Conservation (phyloP, 441 rosid genomes). For the Gossypium davidsonii region DNA sequence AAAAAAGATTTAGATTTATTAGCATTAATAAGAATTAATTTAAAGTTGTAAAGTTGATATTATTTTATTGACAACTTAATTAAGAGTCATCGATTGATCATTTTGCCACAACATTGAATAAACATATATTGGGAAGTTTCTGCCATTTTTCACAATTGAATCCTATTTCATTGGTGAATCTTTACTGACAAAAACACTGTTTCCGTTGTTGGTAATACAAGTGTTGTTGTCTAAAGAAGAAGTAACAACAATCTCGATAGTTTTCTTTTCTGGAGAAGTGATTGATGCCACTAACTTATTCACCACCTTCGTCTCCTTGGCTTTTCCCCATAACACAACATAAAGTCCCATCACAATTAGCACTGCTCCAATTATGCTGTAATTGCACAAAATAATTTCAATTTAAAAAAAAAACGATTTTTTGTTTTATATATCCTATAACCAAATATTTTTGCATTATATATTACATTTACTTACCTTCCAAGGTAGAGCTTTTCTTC, state of each 20-base stretch:
- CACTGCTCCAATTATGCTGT: constrained; percentile 20
- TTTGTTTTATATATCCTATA: not conserved
- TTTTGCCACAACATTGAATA: not conserved
- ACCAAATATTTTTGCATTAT: not conserved
- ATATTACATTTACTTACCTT: constrained; percentile 16
- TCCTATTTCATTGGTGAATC: not conserved
- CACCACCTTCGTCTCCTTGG: constrained; percentile 15
- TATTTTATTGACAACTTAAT: not conserved
- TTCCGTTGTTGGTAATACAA: not conserved
- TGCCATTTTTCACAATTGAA: too few relatives aligned
- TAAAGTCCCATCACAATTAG: constrained; percentile 23
- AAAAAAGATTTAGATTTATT: too few relatives aligned
- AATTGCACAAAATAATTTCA: not conserved
- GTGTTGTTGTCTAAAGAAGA: not conserved
- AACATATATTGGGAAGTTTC: not conserved
- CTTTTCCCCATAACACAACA: constrained; percentile 22
- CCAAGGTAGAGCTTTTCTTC: constrained; percentile 29
- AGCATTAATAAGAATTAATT: too few relatives aligned
- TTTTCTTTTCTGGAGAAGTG: not conserved
- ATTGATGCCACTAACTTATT: not conserved
- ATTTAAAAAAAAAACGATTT: not conserved
- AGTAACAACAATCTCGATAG: not conserved
- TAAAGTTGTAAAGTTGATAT: not conserved
- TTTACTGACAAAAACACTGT: not conserved
- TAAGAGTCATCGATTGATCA: not conserved